These are phyloP conservation scores for Hyphopichia pseudoburtonii DNA, from an alignment of 1,139 yeast genomes.

Conservation along the genomic window DNA sequence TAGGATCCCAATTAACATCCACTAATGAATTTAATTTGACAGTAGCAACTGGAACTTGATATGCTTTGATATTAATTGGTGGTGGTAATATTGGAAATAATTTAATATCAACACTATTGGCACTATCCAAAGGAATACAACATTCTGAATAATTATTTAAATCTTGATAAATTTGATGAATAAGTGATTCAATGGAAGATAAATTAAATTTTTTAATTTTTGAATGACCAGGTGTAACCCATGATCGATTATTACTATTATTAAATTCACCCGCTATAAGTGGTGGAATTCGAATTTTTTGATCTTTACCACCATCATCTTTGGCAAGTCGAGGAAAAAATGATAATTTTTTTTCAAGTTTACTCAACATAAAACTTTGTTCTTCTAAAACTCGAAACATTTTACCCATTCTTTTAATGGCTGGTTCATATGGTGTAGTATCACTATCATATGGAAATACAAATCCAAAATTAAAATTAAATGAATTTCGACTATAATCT, in stretches of 20 bases:
- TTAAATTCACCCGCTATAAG: slow-evolving; percentile 6
- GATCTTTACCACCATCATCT: not conserved
- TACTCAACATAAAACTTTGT: slow-evolving; percentile 76
- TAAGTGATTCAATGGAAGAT: slow-evolving; percentile 71
- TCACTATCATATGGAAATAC: slow-evolving; percentile 85
- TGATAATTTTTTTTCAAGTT: slow-evolving; percentile 35
- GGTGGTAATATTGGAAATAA: slow-evolving; percentile 84
- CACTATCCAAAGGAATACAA: slow-evolving; percentile 85
- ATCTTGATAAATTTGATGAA: slow-evolving; percentile 90
- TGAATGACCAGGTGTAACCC: slow-evolving; percentile 39
- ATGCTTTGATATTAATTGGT: slow-evolving; percentile 70
- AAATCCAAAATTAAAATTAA: slow-evolving; percentile 89
- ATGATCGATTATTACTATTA: slow-evolving; percentile 7
- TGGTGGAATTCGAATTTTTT: slow-evolving; percentile 2
- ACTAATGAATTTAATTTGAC: slow-evolving; percentile 69
- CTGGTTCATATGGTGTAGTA: slow-evolving; percentile 81
- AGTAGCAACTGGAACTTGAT: slow-evolving; percentile 87
- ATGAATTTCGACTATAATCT: slow-evolving; percentile 84
- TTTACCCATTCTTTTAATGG: slow-evolving; percentile 77
- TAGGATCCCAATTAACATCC: slow-evolving; percentile 96
- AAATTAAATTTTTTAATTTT: slow-evolving; percentile 44
- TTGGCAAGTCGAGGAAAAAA: slow-evolving; percentile 3
- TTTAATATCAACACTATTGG: slow-evolving; percentile 89
- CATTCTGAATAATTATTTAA: slow-evolving; percentile 94
- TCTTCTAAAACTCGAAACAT: slow-evolving; percentile 92